Evolutionary conservation across 169 alveolate genomes (phyloP).

Genomic region (Plasmodium knowlesi): DNA sequence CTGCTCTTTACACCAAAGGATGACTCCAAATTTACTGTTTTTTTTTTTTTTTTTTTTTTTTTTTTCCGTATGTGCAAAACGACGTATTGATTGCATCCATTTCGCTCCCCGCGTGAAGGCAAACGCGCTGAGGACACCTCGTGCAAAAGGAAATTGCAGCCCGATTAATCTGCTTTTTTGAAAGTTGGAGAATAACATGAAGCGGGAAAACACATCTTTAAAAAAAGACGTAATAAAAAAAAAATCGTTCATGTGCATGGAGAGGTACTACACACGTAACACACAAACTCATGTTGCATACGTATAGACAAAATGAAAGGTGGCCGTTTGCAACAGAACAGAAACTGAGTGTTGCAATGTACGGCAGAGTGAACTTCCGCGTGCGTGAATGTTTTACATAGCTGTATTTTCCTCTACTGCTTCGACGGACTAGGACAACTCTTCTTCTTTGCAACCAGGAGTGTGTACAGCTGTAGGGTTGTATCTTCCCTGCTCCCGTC

Average conservation of each 20-base stretch:
- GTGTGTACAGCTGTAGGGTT: neutral
- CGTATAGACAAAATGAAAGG: neutral
- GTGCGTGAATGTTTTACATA: neutral
- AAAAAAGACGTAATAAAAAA: neutral
- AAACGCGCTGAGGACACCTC: neutral
- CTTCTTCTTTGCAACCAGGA: neutral
- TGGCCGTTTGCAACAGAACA: neutral
- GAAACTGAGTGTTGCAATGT: neutral
- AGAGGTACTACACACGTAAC: neutral
- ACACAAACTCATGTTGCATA: neutral
- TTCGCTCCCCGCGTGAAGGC: neutral
- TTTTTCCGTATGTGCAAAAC: neutral
- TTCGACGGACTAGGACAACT: neutral
- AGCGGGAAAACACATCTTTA: neutral
- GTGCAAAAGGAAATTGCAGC: neutral
- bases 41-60: neutral
- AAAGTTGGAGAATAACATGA: neutral
- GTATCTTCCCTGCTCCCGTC: neutral
- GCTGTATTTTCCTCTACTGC: neutral
- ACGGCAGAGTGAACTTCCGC: neutral
- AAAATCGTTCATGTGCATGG: slow-evolving; percentile 1
- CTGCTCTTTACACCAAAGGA: neutral
- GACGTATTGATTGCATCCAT: neutral
- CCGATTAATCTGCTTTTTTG: neutral
- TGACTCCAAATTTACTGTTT: neutral